Conservation (phyloP, 2,329 filamentous ascomycete species). For the Cordyceps fumosorosea region DNA sequence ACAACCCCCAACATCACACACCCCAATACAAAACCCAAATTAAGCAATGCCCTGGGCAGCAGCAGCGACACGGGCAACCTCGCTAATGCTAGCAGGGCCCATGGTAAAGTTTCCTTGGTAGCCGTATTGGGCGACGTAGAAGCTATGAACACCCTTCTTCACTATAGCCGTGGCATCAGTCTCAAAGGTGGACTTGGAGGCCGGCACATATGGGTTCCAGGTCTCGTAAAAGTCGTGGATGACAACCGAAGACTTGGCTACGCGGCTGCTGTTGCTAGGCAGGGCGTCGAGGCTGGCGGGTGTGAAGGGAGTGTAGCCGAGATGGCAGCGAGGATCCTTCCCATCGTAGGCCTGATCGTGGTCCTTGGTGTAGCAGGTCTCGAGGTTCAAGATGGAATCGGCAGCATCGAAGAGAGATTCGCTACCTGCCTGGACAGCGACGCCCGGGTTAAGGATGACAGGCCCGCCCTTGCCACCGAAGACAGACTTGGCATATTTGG, state of each 20-base stretch:
- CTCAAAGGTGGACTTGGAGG: background rate
- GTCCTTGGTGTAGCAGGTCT: slow-evolving; percentile 9
- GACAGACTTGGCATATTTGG: background rate
- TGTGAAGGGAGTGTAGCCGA: slow-evolving; percentile 1
- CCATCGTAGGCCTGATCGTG: background rate
- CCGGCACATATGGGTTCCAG: background rate
- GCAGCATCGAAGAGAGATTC: background rate
- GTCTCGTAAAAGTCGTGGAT: slow-evolving; percentile 9
- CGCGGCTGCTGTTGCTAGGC: background rate
- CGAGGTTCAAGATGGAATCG: slow-evolving; percentile 1
- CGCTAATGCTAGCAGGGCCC: background rate
- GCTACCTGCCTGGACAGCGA: background rate
- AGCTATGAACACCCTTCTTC: slow-evolving; percentile 3
- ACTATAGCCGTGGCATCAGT: background rate
- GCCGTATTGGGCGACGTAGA: slow-evolving; percentile 2
- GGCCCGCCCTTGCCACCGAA: background rate
- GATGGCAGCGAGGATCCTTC: background rate
- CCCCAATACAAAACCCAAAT: background rate
- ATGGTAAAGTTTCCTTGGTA: slow-evolving; percentile 6
- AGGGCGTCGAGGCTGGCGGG: background rate
- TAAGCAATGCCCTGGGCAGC: background rate
- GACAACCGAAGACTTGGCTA: background rate
- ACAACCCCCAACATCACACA: background rate
- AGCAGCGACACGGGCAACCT: background rate
- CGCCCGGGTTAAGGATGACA: slow-evolving; percentile 1